Conservation (phyloP, 768 basidiomycete species). For the Suillus subluteus region DNA sequence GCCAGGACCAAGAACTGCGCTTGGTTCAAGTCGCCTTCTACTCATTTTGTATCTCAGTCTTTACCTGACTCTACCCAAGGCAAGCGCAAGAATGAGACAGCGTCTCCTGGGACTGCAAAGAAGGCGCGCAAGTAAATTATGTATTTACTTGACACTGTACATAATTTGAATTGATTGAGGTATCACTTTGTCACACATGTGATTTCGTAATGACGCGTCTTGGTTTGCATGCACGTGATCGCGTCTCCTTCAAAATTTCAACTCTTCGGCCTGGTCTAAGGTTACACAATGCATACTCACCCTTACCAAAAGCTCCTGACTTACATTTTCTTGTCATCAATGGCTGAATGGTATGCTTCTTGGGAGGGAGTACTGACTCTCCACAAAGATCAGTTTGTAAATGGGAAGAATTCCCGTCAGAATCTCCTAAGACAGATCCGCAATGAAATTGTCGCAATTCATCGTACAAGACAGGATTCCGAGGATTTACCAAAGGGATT, state of each 20-base stretch:
- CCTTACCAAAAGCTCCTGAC: not conserved
- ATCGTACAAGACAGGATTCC: not conserved
- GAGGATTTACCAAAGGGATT: slow-evolving; percentile 3
- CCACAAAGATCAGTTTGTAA: not conserved
- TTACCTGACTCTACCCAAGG: too few species aligned
- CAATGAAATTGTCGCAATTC: not conserved
- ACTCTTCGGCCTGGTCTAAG: too few species aligned
- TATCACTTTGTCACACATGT: not conserved
- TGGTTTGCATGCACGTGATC: too few species aligned
- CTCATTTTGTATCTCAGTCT: too few species aligned
- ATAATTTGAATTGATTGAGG: not conserved
- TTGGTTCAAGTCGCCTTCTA: too few species aligned
- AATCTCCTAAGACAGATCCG: not conserved
- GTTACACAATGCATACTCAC: too few species aligned
- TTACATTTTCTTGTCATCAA: not conserved
- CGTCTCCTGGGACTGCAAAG: not conserved
- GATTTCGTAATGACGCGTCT: not conserved
- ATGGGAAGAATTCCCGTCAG: too few species aligned
- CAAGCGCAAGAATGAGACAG: too few species aligned
- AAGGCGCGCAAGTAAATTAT: not conserved
- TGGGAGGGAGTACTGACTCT: not conserved
- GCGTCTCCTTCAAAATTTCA: too few species aligned
- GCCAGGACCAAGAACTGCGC: too few species aligned
- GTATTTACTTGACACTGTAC: not conserved
- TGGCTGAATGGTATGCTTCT: slow-evolving; percentile 2